phyloP scores from a whole-genome alignment of 2,329 filamentous ascomycete species.

The Ilyonectria mors-panacis region DNA sequence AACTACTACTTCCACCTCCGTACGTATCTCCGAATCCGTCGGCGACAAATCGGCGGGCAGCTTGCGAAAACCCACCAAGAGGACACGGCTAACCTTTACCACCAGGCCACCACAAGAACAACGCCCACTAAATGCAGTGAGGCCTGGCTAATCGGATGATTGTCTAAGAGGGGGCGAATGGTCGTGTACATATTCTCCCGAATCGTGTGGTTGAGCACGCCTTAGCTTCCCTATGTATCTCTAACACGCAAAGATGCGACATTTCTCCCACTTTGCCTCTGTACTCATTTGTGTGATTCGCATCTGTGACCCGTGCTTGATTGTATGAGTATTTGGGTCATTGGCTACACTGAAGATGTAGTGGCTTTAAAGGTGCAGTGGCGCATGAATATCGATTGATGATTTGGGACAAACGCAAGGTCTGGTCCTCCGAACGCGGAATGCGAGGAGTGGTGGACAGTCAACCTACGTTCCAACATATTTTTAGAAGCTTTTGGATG shows the following conservation, averaged over 20 bases:
- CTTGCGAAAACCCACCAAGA: neutral
- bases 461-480: neutral
- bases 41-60: neutral
- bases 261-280: constrained; percentile 33
- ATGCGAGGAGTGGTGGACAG: neutral
- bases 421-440: neutral
- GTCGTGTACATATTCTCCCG: constrained; percentile 61
- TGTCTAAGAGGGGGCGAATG: constrained; percentile 46
- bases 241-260: constrained; percentile 49
- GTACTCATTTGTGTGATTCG: neutral
- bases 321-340: neutral
- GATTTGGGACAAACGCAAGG: neutral
- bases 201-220: constrained; percentile 56
- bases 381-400: neutral
- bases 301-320: neutral
- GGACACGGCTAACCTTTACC: constrained; percentile 35
- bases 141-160: constrained; percentile 41
- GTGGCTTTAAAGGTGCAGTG: neutral
- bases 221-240: constrained; percentile 55
- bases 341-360: neutral
- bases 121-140: constrained; percentile 82
- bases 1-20: constrained; percentile 99
- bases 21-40: constrained; percentile 66
- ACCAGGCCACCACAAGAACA: constrained; percentile 99
- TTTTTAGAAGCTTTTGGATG: neutral